phyloP scores from a whole-genome alignment of 441 rosid genomes.

The Pelargonium citronellum region DNA sequence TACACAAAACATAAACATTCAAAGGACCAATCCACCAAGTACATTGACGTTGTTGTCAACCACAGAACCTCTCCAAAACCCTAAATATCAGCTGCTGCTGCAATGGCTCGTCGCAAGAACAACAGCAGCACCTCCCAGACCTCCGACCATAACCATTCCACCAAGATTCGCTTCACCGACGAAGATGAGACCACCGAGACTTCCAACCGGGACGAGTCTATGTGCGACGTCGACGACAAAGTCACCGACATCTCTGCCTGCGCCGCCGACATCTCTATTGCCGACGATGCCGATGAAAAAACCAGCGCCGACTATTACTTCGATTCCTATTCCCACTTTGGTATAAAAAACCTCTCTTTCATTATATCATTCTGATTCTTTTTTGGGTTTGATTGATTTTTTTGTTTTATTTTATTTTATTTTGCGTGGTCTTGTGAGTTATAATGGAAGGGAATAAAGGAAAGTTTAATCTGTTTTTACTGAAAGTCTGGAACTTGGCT shows the following conservation, averaged over 20 bases:
- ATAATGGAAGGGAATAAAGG: too few species aligned
- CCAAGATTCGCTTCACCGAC: conserved; percentile 35
- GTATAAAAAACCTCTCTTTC: conserved; percentile 29
- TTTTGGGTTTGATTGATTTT: neutral
- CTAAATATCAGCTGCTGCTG: neutral
- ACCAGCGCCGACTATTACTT: conserved; percentile 95
- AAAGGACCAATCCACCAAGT: too few species aligned
- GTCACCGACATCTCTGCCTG: neutral
- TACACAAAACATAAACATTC: too few species aligned
- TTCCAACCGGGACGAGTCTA: conserved; percentile 47
- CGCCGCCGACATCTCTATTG: conserved; percentile 15
- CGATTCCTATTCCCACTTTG: conserved; percentile 89
- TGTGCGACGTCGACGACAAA: conserved; percentile 42
- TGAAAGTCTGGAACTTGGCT: too few species aligned
- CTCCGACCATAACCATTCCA: conserved; percentile 21
- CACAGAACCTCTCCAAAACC: conserved; percentile 22
- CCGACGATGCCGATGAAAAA: conserved; percentile 41
- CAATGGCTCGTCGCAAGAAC: conserved; percentile 53
- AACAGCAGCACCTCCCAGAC: neutral
- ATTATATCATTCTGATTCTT: neutral
- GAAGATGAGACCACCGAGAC: conserved; percentile 29
- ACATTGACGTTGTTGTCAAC: too few species aligned
- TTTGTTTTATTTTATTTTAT: too few species aligned
- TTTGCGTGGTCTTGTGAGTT: too few species aligned
- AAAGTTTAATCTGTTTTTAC: too few species aligned